Conservation (phyloP, 139 green algal genomes). For the Ulvella scutata region DNA sequence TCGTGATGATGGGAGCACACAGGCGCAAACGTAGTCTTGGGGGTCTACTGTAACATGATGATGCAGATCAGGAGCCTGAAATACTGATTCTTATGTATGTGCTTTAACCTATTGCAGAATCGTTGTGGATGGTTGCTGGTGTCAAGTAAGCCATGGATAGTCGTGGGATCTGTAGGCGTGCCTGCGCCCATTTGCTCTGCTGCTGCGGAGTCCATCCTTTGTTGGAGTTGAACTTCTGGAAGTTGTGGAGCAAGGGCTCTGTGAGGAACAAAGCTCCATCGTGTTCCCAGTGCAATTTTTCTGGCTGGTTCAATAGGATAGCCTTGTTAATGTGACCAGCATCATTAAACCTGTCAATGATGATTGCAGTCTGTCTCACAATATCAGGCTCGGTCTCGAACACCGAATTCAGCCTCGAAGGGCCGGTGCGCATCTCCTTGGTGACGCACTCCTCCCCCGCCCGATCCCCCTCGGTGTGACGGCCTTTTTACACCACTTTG, state of each 20-base stretch:
- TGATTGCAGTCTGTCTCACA: constrained; percentile 1
- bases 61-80: too few relatives aligned
- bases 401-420: background rate
- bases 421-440: background rate
- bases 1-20: too few relatives aligned
- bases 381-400: constrained; percentile 1
- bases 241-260: constrained; percentile 10
- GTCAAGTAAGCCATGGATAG: too few relatives aligned
- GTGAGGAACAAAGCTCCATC: background rate
- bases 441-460: background rate
- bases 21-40: too few relatives aligned
- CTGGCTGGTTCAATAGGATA: constrained; percentile 6
- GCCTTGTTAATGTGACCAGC: background rate
- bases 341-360: constrained; percentile 6
- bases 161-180: too few relatives aligned
- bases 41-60: too few relatives aligned
- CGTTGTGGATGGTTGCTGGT: too few relatives aligned
- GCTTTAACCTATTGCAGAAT: too few relatives aligned
- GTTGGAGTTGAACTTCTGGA: constrained; percentile 14
- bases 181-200: background rate
- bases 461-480: background rate
- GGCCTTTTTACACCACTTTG: background rate
- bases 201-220: background rate
- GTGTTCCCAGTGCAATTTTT: background rate
- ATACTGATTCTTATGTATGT: too few relatives aligned